Base-by-base conservation (phyloP, 2,329 filamentous ascomycete genomes). In the Xenoacremonium recifei region DNA sequence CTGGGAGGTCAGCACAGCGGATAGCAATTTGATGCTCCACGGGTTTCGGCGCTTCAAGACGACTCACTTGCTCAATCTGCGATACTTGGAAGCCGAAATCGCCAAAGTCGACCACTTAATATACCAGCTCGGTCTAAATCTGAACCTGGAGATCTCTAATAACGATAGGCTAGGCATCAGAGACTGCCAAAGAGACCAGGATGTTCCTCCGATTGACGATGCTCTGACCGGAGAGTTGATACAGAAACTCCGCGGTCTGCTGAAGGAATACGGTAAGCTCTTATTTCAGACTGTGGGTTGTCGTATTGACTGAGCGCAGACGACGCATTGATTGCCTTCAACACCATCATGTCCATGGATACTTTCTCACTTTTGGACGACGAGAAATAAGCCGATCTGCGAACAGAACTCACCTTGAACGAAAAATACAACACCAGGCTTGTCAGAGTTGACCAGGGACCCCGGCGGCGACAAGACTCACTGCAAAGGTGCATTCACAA, bases 381-480 rank as follows among this genome's bases (percentile, higher is more conserved):
- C 17, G 45, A 47, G 30, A 48, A 45, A 20, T 39, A 47, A 16
- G 46, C 39, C 12, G 51, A 30, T 18, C 29, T 49, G 6, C 47
- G 52, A 27, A 50, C 53, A 10, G 57, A 62, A 31, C 49, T 61
- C 18, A 60, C 46, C 10, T 42, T 61, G 12, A 47, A 54, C 33
- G 59, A 66, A 46, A 54, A 50, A 21, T 62, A 64, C 40, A 60
- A 64, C 20, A 65, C 61, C 9, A 53, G 62, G 35, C 48, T 66
- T 12, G 37, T 66, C n/a, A 47, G 63, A 37, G 49, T 60, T 7
- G 62, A 65, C 37, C 57, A 55, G 21, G 55, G 48, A 27, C 45
- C 49, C 5, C 55, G 58, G 15, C 21, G 32, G 2, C 44, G 45
- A 3, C 37, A 36, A 30, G 50, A 55, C 35, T 44, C 47, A 3